Percentiles rank a stretch among this genome's conserved stretches.
Evolutionary conservation across 495 filamentous ascomycete genomes (phyloP).

Genomic region (Aspergillus bridgeri): DNA sequence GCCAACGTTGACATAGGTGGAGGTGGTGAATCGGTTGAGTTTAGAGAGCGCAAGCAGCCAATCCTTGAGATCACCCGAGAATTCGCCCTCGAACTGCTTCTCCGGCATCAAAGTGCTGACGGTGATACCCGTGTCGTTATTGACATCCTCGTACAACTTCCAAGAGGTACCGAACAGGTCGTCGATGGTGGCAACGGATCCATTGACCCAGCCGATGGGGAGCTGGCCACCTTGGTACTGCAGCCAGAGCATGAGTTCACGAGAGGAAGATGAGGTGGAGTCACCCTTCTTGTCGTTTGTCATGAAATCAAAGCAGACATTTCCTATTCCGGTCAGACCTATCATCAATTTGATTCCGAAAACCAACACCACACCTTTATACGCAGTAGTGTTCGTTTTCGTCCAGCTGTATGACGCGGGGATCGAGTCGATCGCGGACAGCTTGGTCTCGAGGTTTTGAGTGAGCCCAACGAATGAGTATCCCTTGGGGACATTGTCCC

Average conservation of each 20-base stretch:
- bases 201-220: conserved; percentile 32
- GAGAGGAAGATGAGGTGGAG: conserved; percentile 25
- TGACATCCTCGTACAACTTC: conserved; percentile 35
- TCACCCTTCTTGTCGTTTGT: conserved; percentile 28
- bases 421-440: conserved; percentile 32
- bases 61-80: conserved; percentile 36
- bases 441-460: conserved; percentile 29
- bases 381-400: conserved; percentile 29
- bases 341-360: background rate
- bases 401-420: conserved; percentile 33
- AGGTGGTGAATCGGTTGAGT: conserved; percentile 22
- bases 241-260: conserved; percentile 43
- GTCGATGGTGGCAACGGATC: conserved; percentile 24
- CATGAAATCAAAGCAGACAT: conserved; percentile 41
- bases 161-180: conserved; percentile 34
- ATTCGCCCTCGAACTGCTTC: conserved; percentile 31
- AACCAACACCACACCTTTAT: conserved; percentile 24
- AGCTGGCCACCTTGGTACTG: conserved; percentile 36
- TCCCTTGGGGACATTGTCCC: conserved; percentile 34
- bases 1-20: conserved; percentile 33
- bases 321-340: conserved; percentile 15
- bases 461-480: conserved; percentile 40
- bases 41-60: conserved; percentile 33
- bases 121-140: conserved; percentile 32
- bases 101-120: conserved; percentile 33